phyloP scores from a whole-genome alignment of 345 rosid species.

The Eucalyptus curtisii region DNA sequence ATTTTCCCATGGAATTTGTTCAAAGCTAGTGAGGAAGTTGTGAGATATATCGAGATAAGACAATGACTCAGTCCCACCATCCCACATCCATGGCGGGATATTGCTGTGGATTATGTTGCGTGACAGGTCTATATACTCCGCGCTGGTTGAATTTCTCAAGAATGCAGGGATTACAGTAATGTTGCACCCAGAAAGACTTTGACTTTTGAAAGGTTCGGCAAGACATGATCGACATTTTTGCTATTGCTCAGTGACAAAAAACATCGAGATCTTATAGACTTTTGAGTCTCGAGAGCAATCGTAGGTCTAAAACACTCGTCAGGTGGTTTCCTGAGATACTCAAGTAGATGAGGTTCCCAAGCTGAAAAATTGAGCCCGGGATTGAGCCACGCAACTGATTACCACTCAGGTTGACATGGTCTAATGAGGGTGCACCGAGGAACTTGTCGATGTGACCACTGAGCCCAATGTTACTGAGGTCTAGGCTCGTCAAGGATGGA shows the following conservation, averaged over 20 bases:
- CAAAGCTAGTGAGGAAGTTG: neutral
- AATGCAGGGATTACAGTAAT: slow-evolving; percentile 2
- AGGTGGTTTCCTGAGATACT: slow-evolving; percentile 1
- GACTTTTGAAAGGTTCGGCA: neutral
- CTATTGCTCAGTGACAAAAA: neutral
- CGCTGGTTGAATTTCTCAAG: neutral
- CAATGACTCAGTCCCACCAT: neutral
- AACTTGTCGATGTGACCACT: neutral
- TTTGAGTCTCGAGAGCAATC: neutral
- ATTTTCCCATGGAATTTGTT: neutral
- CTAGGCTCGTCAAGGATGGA: neutral
- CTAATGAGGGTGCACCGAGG: neutral
- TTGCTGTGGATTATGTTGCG: neutral
- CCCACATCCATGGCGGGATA: neutral
- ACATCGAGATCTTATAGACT: neutral
- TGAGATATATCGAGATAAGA: neutral
- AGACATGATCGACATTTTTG: neutral
- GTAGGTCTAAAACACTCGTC: neutral
- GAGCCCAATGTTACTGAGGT: neutral
- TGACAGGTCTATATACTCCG: neutral
- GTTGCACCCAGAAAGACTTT: neutral
- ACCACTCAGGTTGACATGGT: neutral
- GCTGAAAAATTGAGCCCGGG: neutral
- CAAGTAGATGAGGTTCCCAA: neutral
- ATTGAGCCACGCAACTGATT: slow-evolving; percentile 3